Evolutionary conservation across 805 yeast genomes (phyloP).

Genomic region (Hanseniaspora occidentalis): DNA sequence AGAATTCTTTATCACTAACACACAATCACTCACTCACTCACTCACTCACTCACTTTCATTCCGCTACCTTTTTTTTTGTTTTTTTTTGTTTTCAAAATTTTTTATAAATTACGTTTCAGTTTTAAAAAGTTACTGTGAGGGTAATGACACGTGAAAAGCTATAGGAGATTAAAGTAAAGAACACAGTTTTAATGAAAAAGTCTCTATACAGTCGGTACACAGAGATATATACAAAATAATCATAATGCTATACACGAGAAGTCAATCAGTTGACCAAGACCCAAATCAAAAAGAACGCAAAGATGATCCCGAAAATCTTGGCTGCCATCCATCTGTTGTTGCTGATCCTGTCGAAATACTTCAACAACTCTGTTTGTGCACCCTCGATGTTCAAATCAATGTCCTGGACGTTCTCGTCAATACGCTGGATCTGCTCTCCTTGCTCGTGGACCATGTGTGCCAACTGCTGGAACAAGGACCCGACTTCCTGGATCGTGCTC

Average conservation of each 20-base stretch:
- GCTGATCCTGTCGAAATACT: slow-evolving; percentile 77
- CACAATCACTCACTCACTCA: too few relatives aligned
- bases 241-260: background rate
- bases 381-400: slow-evolving; percentile 80
- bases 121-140: too few relatives aligned
- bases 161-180: too few relatives aligned
- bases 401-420: slow-evolving; percentile 91
- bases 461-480: slow-evolving; percentile 83
- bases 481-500: slow-evolving; percentile 93
- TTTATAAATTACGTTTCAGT: too few relatives aligned
- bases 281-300: slow-evolving; percentile 67
- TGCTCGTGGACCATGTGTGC: slow-evolving; percentile 98
- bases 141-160: too few relatives aligned
- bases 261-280: slow-evolving; percentile 48
- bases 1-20: too few relatives aligned
- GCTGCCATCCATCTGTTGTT: slow-evolving; percentile 88
- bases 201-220: too few relatives aligned
- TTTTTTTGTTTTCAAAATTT: too few relatives aligned
- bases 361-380: slow-evolving; percentile 86
- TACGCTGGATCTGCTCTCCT: slow-evolving; percentile 90
- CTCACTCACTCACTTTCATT: too few relatives aligned
- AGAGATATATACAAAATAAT: background rate
- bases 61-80: too few relatives aligned
- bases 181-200: too few relatives aligned
- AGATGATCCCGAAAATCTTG: slow-evolving; percentile 77